These are phyloP conservation scores for Suhomyces emberorum DNA, from an alignment of 805 yeast genomes.

Conservation along the genomic window DNA sequence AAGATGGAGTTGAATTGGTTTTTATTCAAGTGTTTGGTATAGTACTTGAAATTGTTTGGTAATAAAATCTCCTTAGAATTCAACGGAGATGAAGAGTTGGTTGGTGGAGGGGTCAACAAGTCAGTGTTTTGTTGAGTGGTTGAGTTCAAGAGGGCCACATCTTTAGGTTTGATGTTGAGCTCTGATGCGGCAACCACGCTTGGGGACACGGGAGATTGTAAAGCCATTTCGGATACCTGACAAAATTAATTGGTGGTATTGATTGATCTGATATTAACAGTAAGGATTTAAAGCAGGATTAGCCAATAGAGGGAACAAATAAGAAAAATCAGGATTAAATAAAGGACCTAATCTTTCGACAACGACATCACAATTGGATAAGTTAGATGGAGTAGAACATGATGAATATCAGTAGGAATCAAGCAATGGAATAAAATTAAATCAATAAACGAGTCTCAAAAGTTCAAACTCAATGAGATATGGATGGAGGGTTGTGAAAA, in stretches of 20 bases:
- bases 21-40: conserved; percentile 37
- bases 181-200: neutral
- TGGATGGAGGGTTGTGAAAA: neutral
- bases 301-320: conserved; percentile 1
- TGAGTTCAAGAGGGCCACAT: neutral
- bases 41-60: conserved; percentile 41
- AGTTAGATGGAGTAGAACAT: conserved; percentile 1
- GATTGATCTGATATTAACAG: neutral
- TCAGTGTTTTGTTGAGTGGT: neutral
- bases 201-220: conserved; percentile 4
- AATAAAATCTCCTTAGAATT: conserved; percentile 10
- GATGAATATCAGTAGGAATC: neutral
- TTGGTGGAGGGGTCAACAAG: conserved; percentile 17
- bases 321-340: neutral
- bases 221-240: neutral
- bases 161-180: neutral
- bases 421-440: neutral
- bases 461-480: neutral
- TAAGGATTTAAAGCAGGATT: conserved; percentile 1
- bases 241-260: neutral
- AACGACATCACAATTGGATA: neutral
- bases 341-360: neutral
- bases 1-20: conserved; percentile 39
- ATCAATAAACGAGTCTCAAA: too few species aligned
- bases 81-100: conserved; percentile 12